Evolutionary conservation across 345 rosid species (phyloP), one percentile per base, ranked within the genome.

Genomic region (Eucalyptus sp.): DNA sequence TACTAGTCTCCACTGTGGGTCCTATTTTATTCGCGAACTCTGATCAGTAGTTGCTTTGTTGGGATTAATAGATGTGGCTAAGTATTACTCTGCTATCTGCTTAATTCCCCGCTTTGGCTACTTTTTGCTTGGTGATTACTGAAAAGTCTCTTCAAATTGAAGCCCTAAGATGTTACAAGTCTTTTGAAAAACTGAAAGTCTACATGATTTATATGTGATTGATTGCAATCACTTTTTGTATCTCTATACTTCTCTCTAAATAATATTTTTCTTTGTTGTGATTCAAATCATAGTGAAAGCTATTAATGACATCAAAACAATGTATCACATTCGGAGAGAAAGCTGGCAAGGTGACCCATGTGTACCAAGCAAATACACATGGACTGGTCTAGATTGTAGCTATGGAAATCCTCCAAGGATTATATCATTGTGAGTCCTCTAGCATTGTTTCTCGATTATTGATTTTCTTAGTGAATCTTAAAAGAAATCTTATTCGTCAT

Each of bases 281-380:
- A 11, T 54, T 13, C 6, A 52, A 88, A 68, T 29, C 10, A 54
- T 80, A 94, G 97, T 93, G 90, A 88, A 89, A 71, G 91, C 92
- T 11, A 92, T 92, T 0, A 85, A n/a, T 18, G 81, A 27, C 2
- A 90, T 88, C 87, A 92, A 90, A 86, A 68, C 66, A 11, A 17
- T 10, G 1, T 91, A 49, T 86, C 76, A 50, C 17, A 54, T 92
- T 4, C 50, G 6, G n/a, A 80, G 50, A 81, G 81, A 87, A 24
- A 68, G 68, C 31, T 92, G 91, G 93, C 93, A 92, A 50, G 92
- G 93, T 31, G 93, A 92, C 87, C 92, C 91, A 13, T 90, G 92
- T n/a, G 14, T 87, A 24, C 93, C 92, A 3, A 62, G 3, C n/a
- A 81, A 8, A 5, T 87, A 41, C 86, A 16, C 25, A 44, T 91